Conservation (phyloP, 257 asterid species). For the Ophiorrhiza pumila region DNA sequence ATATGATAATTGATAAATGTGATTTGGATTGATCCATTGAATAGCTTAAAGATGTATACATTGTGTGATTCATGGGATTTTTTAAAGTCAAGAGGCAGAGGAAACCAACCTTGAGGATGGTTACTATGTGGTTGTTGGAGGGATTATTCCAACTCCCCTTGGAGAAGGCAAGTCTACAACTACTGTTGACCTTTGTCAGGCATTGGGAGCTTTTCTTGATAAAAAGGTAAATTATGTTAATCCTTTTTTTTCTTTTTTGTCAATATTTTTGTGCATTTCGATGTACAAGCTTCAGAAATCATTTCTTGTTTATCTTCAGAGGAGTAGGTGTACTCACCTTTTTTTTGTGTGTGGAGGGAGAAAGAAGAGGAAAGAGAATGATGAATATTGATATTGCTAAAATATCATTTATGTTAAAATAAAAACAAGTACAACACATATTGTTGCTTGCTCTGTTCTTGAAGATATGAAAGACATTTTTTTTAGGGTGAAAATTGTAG, state of each 20-base stretch:
- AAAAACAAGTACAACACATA: not conserved
- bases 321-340: too few relatives aligned
- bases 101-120: too few relatives aligned
- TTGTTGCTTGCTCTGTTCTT: not conserved
- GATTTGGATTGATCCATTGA: too few relatives aligned
- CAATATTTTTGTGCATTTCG: too few relatives aligned
- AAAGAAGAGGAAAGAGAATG: not conserved
- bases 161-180: conserved; percentile 99
- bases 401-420: not conserved
- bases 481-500: not conserved
- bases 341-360: too few relatives aligned
- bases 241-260: not conserved
- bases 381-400: not conserved
- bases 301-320: not conserved
- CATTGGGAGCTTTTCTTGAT: conserved; percentile 93
- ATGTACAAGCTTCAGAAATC: not conserved
- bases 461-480: not conserved
- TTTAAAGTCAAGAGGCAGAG: too few relatives aligned
- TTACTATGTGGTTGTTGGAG: conserved; percentile 95
- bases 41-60: too few relatives aligned
- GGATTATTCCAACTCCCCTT: conserved; percentile 98
- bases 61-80: too few relatives aligned
- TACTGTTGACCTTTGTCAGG: conserved; percentile 97
- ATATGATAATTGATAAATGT: too few relatives aligned
- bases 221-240: conserved; percentile 52